Conservation (phyloP, 345 rosid genomes). For the Linum usitatissimum region DNA sequence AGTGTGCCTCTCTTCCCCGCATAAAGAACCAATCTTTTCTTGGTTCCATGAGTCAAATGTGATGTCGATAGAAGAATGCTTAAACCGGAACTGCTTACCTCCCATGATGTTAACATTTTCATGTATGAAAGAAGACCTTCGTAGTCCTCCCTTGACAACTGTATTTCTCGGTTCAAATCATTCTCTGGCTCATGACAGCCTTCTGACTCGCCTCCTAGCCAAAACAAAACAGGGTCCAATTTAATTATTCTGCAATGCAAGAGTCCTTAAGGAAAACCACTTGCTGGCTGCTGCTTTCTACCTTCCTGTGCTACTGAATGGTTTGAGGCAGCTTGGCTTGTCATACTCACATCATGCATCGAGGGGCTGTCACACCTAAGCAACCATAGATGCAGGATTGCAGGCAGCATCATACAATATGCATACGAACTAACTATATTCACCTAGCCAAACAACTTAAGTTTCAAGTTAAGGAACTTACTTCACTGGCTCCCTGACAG, state of each 20-base stretch:
- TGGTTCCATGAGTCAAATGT: too few relatives aligned
- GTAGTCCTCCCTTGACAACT: slow-evolving; percentile 43
- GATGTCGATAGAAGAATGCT: not conserved
- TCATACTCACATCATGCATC: slow-evolving; percentile 14
- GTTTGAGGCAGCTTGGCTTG: slow-evolving; percentile 12
- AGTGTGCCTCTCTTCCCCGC: too few relatives aligned
- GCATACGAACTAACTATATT: not conserved
- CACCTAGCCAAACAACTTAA: slow-evolving; percentile 1
- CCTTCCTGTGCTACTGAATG: slow-evolving; percentile 25
- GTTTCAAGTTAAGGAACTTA: slow-evolving; percentile 24
- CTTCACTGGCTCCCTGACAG: slow-evolving; percentile 27
- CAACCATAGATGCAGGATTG: slow-evolving; percentile 5
- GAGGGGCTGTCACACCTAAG: slow-evolving; percentile 26
- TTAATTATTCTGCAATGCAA: not conserved
- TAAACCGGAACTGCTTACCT: slow-evolving; percentile 38
- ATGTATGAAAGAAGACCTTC: slow-evolving; percentile 65
- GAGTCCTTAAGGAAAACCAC: not conserved
- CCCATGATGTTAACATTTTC: slow-evolving; percentile 70
- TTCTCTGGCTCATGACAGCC: slow-evolving; percentile 15
- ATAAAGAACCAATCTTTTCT: too few relatives aligned
- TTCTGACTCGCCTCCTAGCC: slow-evolving; percentile 21
- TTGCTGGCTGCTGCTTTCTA: slow-evolving; percentile 14
- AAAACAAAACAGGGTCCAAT: not conserved
- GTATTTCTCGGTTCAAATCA: slow-evolving; percentile 21
- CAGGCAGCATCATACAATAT: not conserved